Conservation (phyloP, 2,329 filamentous ascomycete genomes). For the Neonectria magnoliae region DNA sequence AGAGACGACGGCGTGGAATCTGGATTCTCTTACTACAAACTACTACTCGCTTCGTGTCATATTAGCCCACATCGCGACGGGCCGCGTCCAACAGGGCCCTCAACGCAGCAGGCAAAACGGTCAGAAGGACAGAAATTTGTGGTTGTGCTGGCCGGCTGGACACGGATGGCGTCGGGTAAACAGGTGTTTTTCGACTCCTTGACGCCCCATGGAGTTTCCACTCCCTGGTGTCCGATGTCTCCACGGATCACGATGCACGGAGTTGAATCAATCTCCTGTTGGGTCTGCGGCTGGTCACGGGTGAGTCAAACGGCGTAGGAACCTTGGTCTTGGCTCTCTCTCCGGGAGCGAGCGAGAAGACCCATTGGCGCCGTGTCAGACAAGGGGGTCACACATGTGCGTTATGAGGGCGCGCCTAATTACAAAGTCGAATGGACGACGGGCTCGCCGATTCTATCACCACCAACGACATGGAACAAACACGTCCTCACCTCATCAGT, state of each 20-base stretch:
- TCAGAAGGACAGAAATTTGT: neutral
- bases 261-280: neutral
- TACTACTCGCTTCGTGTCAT: constrained; percentile 14
- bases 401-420: neutral
- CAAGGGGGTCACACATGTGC: neutral
- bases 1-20: constrained; percentile 3
- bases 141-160: constrained; percentile 4
- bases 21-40: neutral
- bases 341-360: neutral
- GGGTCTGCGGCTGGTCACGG: neutral
- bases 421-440: neutral
- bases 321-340: constrained; percentile 1
- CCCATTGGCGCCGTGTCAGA: neutral
- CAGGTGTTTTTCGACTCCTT: neutral
- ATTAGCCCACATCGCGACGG: constrained; percentile 15
- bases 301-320: neutral
- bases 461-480: neutral
- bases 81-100: constrained; percentile 9
- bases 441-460: neutral
- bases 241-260: neutral
- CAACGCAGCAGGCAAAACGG: constrained; percentile 19
- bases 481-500: neutral
- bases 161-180: constrained; percentile 23
- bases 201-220: neutral
- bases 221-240: neutral